These are phyloP conservation scores for Anacardium occidentale DNA, from an alignment of 345 rosid species.

Conservation along the genomic window DNA sequence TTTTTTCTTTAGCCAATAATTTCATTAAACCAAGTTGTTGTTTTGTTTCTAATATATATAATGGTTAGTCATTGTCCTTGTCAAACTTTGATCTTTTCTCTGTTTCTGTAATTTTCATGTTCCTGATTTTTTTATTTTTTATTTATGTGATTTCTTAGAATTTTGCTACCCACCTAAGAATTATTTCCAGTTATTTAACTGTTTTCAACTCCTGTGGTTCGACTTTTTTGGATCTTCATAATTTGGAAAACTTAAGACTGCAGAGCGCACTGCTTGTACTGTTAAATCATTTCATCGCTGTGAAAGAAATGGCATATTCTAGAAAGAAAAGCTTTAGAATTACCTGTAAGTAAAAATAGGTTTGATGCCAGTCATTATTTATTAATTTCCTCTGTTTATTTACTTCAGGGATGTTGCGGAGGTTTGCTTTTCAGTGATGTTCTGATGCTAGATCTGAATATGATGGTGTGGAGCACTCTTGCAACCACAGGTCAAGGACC, in stretches of 20 bases:
- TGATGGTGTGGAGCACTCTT: constrained; percentile 53
- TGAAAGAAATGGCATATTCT: neutral
- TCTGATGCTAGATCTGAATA: constrained; percentile 47
- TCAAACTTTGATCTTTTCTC: neutral
- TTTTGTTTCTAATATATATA: too few relatives aligned
- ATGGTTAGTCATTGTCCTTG: neutral
- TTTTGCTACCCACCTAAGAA: neutral
- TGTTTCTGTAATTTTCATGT: neutral
- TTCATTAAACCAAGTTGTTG: neutral
- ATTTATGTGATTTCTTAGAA: neutral
- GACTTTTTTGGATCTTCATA: constrained; percentile 5
- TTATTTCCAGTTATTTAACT: neutral
- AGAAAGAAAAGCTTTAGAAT: neutral
- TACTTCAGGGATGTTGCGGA: constrained; percentile 68
- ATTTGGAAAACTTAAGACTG: neutral
- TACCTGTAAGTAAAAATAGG: neutral
- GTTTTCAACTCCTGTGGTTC: neutral
- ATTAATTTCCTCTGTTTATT: neutral
- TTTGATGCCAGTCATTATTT: neutral
- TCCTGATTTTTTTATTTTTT: neutral
- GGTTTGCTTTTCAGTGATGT: constrained; percentile 74
- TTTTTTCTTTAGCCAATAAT: neutral
- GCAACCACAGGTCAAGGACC: constrained; percentile 63
- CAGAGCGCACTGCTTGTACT: too few relatives aligned
- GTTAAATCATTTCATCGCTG: neutral